Conservation (phyloP, 2,329 filamentous ascomycete genomes). For the Knufia fluminis region DNA sequence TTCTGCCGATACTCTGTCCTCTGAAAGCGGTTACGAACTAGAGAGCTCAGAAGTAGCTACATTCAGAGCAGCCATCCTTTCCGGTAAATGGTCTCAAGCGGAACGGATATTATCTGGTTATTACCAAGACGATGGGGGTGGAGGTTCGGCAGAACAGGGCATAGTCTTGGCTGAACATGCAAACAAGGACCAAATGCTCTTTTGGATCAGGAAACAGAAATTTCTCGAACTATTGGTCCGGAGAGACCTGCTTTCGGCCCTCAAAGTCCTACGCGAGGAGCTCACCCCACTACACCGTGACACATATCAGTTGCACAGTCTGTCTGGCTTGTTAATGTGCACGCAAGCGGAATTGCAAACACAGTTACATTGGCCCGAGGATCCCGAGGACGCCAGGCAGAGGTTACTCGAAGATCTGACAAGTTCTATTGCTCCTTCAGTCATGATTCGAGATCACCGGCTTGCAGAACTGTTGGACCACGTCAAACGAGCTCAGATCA, state of each 20-base stretch:
- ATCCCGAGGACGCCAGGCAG: conserved; percentile 63
- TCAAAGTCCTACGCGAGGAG: conserved; percentile 78
- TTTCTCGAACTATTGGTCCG: conserved; percentile 82
- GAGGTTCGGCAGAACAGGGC: conserved; percentile 33
- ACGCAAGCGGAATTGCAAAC: conserved; percentile 64
- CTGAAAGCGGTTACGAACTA: conserved; percentile 77
- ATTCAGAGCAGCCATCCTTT: conserved; percentile 70
- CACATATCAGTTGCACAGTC: conserved; percentile 63
- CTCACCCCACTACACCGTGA: conserved; percentile 79
- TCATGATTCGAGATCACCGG: conserved; percentile 92
- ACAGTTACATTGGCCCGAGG: conserved; percentile 79
- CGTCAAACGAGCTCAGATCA: conserved; percentile 75
- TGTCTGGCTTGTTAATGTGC: conserved; percentile 88
- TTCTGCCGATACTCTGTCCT: conserved; percentile 64
- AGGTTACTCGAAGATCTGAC: conserved; percentile 72
- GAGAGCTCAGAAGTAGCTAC: conserved; percentile 80
- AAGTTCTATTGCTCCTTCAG: conserved; percentile 83
- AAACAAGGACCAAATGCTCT: conserved; percentile 71
- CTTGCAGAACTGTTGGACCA: conserved; percentile 72
- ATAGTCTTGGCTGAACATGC: conserved; percentile 67
- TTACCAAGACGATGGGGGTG: conserved; percentile 26
- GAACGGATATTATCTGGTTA: conserved; percentile 59
- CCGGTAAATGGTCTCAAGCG: conserved; percentile 75
- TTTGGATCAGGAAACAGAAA: conserved; percentile 85
- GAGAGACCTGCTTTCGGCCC: conserved; percentile 61